These are phyloP conservation scores for Coccomyxa subellipsoidea DNA, from an alignment of 163 green algal genomes.

Conservation along the genomic window DNA sequence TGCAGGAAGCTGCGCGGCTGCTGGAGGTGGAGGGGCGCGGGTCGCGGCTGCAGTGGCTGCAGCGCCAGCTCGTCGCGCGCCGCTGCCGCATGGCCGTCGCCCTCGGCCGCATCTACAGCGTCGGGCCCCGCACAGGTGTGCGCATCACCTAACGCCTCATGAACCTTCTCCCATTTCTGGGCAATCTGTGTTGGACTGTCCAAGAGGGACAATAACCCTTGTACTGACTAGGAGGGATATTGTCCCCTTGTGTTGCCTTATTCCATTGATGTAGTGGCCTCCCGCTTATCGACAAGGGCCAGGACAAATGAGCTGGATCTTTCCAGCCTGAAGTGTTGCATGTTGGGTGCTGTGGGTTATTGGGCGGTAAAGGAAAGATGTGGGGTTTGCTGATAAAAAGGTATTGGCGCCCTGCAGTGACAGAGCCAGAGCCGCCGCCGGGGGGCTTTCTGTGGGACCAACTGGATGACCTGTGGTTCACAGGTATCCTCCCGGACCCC, in stretches of 20 bases:
- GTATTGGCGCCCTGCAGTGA: constrained; percentile 18
- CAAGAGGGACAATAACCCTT: too few species aligned
- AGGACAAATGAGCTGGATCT: too few species aligned
- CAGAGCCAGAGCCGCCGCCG: constrained; percentile 18
- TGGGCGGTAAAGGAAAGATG: not conserved
- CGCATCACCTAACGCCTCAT: not conserved
- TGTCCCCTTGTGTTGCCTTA: too few species aligned
- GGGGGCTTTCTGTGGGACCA: constrained; percentile 20
- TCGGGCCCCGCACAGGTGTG: constrained; percentile 19
- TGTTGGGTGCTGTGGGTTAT: too few species aligned
- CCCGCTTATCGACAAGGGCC: too few species aligned
- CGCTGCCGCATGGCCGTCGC: constrained; percentile 39
- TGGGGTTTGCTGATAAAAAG: not conserved
- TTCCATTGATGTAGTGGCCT: too few species aligned
- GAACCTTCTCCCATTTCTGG: too few species aligned
- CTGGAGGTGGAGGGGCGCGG: constrained; percentile 24
- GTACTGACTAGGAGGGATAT: too few species aligned
- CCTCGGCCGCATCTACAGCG: constrained; percentile 31
- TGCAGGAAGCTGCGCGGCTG: constrained; percentile 10
- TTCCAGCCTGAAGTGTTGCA: too few species aligned
- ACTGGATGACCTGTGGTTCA: constrained; percentile 22
- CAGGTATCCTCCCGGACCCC: not conserved
- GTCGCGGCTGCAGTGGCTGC: constrained; percentile 28
- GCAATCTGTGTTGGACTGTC: too few species aligned
- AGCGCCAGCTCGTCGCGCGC: constrained; percentile 38